Evolutionary conservation across 2,329 filamentous ascomycete genomes (phyloP), one percentile per base, ranked within the genome.

Genomic region (Microcyclosporella mali): DNA sequence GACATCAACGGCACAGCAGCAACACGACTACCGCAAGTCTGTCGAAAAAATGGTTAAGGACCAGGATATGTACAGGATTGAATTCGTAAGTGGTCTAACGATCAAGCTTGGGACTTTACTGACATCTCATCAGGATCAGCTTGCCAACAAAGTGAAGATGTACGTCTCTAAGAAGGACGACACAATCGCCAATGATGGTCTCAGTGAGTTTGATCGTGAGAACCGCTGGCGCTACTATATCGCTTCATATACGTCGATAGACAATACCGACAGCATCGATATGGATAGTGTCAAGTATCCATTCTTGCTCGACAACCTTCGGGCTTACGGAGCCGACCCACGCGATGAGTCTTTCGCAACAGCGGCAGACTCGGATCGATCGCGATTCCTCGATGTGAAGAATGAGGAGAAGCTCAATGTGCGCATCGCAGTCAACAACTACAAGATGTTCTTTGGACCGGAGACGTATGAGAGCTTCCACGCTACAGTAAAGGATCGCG

Each of bases 11-110:
- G 90, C 88, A 56, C 83, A 92, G 64, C 82, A 84, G 21, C 90
- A 97, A 70, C 87, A 94, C 47, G 86, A 84, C 58, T 88, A 90
- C 47, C 81, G 90, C 48, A 94, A 94, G 66, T 87, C 88, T 61
- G 88, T 92, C 1, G 88, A 95, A 67, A 92, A 92, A 66, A 82
- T 88, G 60, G 81, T 92, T 53, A 95, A 94, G 70, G 90, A 97
- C 51, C 85, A 84, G 12, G 90, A 97, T 58, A 79, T 94, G 50
- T 97, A 94, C 66, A 81, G 88, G 37, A 82, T 97, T 53, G 82
- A 83, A 61, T 97, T 84, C 73, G 90, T 95, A 81, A 77, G 88
- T 81, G 17, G 15, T 21, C 9, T 3, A 6, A 25, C 21, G 21
- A 25, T 25, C 21, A 9, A 25, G 21, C 21, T 25, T 25, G 21